These are phyloP conservation scores for Talaromyces sp. DNA, from an alignment of 2,329 filamentous ascomycete species.

Conservation along the genomic window DNA sequence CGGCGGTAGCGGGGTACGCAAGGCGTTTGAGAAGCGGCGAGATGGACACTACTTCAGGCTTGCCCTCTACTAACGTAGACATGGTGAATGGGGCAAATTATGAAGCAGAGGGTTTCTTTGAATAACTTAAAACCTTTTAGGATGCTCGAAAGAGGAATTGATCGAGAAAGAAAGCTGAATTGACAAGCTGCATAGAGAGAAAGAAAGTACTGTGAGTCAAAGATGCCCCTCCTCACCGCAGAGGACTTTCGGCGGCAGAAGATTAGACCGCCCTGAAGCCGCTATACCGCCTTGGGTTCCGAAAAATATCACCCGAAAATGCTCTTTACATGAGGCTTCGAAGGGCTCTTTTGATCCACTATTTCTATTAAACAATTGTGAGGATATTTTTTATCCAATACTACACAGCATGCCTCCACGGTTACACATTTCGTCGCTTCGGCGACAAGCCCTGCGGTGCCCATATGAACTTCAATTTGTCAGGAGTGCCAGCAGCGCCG, in stretches of 20 bases:
- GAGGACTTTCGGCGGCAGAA: constrained; percentile 19
- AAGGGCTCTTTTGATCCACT: constrained; percentile 15
- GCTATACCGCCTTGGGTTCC: constrained; percentile 18
- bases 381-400: constrained; percentile 5
- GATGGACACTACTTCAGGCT: constrained; percentile 48
- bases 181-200: background rate
- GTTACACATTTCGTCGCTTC: constrained; percentile 47
- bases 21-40: constrained; percentile 52
- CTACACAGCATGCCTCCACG: constrained; percentile 56
- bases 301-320: constrained; percentile 28
- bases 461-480: constrained; percentile 43
- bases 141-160: background rate
- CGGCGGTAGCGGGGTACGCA: constrained; percentile 47
- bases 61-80: constrained; percentile 28
- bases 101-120: background rate
- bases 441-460: constrained; percentile 39
- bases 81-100: constrained; percentile 16
- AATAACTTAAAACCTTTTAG: too few relatives aligned
- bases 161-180: background rate
- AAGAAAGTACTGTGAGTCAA: constrained; percentile 3
- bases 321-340: constrained; percentile 12
- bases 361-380: constrained; percentile 10
- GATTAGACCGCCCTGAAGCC: constrained; percentile 10
- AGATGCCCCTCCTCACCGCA: constrained; percentile 15
- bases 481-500: constrained; percentile 46